Evolutionary conservation across 2,329 filamentous ascomycete species (phyloP).

Genomic region (Diaporthe caulivora): DNA sequence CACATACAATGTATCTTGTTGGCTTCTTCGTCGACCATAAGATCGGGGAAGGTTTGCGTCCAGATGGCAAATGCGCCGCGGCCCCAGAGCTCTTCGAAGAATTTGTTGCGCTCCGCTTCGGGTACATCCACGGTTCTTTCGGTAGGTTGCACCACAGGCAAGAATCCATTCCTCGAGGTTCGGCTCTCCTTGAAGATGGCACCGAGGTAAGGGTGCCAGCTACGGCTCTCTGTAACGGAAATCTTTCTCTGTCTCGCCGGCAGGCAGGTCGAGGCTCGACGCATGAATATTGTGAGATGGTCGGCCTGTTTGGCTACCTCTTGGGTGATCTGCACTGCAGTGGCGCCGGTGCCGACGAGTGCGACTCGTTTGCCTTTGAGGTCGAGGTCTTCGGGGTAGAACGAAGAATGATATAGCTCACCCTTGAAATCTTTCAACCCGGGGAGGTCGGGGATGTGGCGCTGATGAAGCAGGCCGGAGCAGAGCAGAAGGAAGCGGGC

Average conservation of each 20-base stretch:
- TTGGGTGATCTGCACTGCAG: slow-evolving; percentile 42
- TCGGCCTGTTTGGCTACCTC: slow-evolving; percentile 50
- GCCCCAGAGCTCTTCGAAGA: slow-evolving; percentile 58
- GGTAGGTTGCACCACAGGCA: slow-evolving; percentile 58
- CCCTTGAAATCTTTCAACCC: slow-evolving; percentile 42
- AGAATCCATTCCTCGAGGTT: slow-evolving; percentile 63
- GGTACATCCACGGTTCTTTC: slow-evolving; percentile 53
- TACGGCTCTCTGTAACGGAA: slow-evolving; percentile 59
- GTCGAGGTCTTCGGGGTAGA: slow-evolving; percentile 37
- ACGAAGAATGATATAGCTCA: slow-evolving; percentile 38
- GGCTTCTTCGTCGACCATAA: slow-evolving; percentile 53
- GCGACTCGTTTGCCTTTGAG: slow-evolving; percentile 41
- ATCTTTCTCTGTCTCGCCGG: slow-evolving; percentile 67
- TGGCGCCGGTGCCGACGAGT: slow-evolving; percentile 42
- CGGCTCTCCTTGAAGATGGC: slow-evolving; percentile 58
- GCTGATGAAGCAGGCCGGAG: slow-evolving; percentile 60
- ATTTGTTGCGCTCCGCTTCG: slow-evolving; percentile 56
- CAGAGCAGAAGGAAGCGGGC: slow-evolving; percentile 59
- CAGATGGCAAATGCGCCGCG: slow-evolving; percentile 61
- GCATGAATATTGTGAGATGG: slow-evolving; percentile 62
- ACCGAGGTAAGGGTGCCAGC: slow-evolving; percentile 50
- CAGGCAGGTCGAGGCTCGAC: slow-evolving; percentile 69
- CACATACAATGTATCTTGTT: slow-evolving; percentile 53
- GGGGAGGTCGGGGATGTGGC: slow-evolving; percentile 52
- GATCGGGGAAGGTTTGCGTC: slow-evolving; percentile 60